Base-by-base conservation (phyloP, 2,329 filamentous ascomycete genomes). In the Sarocladium brachiariae region DNA sequence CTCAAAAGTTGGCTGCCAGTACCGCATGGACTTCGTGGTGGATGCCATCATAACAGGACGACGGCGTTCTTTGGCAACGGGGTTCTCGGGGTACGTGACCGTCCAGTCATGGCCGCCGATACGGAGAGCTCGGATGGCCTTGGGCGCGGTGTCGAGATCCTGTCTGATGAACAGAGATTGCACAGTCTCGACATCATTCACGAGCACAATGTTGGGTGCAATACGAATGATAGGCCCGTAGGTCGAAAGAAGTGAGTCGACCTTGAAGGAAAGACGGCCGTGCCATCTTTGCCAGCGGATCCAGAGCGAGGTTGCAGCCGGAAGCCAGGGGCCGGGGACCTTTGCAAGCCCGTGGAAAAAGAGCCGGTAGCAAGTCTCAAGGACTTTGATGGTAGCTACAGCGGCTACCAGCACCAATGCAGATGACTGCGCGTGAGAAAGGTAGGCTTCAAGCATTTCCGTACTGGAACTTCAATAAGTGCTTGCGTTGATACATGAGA, bases 161-260 rank as follows among this genome's bases (percentile, higher is more conserved):
- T 53, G 50, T 18, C 54, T 49, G 18, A 43, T 33, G 37, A 57
- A 57, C 19, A 52, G 16, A 1, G 34, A 19, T 31, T 54, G 34
- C 19, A 57, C 49, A n/a, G 55, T 31, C n/a, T 39, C 24, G n/a
- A 39, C 41, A 11, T 62, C 59, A n/a, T 55, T 60, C 33, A 62
- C 51, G 3, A 61, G 55, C 4, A 59, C 49, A 57, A 61, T 61
- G 0, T 57, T 59, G 7, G 59, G 59, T 0, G 55, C 58, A 14
- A 61, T 57, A 2, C 59, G 52, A 2, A 61, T 56, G 0, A 61
- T 25, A 3, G 59, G 59, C 14, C 59, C 59, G 51, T 61, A 50
- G 5, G 53, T 24, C 4, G 52, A 33, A 5, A 56, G 53, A 2
- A 56, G 53, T 3, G 43, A 21, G 43, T 56, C 54, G 16, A 52